Evolutionary conservation across 2,329 filamentous ascomycete species (phyloP), one percentile per base, ranked within the genome.

Genomic region (Scedosporium minutisporum): DNA sequence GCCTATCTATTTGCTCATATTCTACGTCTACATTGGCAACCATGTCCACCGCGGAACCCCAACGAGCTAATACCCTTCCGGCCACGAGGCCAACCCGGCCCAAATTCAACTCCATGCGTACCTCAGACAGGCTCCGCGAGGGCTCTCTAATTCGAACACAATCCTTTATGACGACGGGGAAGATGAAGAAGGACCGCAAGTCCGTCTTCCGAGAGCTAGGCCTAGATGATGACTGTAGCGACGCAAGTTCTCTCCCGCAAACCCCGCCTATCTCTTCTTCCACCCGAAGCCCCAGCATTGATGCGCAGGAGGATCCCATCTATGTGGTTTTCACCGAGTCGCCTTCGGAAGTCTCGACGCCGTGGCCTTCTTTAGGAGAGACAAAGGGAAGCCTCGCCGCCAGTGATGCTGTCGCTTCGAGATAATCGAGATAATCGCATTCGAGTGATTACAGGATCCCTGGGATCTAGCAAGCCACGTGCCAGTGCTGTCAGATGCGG

Each of bases 151-250:
- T 76, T 12, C 66, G 71, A 60, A 70, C 73, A 10, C 73, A 73
- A 57, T 68, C 73, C 1, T 76, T 80, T 65, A 77, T 78, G 73
- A 69, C 68, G 38, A 67, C 67, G 48, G 73, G 73, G 67, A 81
- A 77, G 63, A 77, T 82, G 58, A 74, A 72, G 65, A 82, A 81
- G 68, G 79, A 76, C 51, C 76, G 81, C 58, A 78, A 73, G 66
- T 83, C 81, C 23, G 72, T 82, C 63, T 84, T 84, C 66, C 81
- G 74, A 67, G 81, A 84, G 69, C 69, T 78, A 48, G 81, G 80
- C 4, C 67, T 83, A 21, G 71, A 75, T 58, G 73, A 76, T 51
- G 75, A 70, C n/a, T 67, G 69, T 42, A 66, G 61, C 62, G 55
- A 58, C 48, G 12, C 60, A 21, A 53, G 23, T 18, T 61, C 60